These are phyloP conservation scores for Immersiella caudata DNA, from an alignment of 495 filamentous ascomycete species.

Conservation along the genomic window DNA sequence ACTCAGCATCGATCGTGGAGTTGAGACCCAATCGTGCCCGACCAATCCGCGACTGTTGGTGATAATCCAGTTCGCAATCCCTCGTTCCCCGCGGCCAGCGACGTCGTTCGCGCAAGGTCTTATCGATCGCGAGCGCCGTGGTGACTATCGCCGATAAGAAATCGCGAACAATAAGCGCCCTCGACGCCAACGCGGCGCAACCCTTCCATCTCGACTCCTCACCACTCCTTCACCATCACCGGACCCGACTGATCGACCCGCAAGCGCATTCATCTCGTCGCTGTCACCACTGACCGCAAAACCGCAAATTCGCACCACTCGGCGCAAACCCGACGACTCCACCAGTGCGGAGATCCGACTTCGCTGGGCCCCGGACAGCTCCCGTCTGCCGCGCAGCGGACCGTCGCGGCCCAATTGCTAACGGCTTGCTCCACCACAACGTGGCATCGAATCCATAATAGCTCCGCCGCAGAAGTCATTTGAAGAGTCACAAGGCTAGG, in stretches of 20 bases:
- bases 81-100: neutral
- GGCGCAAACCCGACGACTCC: constrained; percentile 9
- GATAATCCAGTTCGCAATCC: neutral
- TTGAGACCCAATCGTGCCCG: constrained; percentile 18
- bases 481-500: neutral
- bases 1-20: neutral
- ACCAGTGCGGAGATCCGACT: constrained; percentile 11
- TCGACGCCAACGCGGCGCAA: neutral
- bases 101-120: constrained; percentile 11
- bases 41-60: constrained; percentile 12
- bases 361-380: neutral
- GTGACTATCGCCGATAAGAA: neutral
- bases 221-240: neutral
- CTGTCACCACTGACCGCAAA: neutral
- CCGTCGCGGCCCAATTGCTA: constrained; percentile 8
- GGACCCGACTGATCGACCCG: neutral
- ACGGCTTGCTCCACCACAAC: constrained; percentile 22
- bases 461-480: constrained; percentile 9
- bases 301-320: neutral
- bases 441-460: constrained; percentile 18
- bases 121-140: neutral
- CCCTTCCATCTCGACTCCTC: neutral
- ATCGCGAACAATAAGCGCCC: neutral
- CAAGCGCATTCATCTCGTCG: neutral
- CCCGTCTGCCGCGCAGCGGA: neutral